Evolutionary conservation across 169 alveolate species (phyloP).

Genomic region (Plasmodium falciparum): DNA sequence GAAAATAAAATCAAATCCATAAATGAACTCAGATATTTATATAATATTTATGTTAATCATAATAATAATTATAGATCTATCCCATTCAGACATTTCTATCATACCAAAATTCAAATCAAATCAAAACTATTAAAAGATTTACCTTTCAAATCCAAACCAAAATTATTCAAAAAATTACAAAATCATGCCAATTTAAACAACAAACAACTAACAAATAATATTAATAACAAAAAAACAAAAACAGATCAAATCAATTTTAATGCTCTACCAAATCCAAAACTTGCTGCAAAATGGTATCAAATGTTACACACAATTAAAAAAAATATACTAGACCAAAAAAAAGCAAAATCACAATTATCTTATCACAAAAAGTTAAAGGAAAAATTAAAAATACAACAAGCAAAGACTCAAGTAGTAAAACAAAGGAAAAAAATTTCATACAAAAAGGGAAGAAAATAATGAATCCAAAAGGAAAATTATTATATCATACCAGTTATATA

Average conservation of each 20-base stretch:
- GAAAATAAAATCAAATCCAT: conserved; percentile 90
- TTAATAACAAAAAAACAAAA: conserved; percentile 78
- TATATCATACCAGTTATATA: too few species aligned
- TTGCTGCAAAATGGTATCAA: conserved; percentile 75
- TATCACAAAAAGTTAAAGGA: conserved; percentile 52
- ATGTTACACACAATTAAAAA: conserved; percentile 73
- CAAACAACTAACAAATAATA: conserved; percentile 26
- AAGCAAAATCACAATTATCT: conserved; percentile 31
- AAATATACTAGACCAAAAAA: conserved; percentile 33
- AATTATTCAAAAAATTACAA: conserved; percentile 59
- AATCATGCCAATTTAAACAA: neutral
- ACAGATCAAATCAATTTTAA: conserved; percentile 79
- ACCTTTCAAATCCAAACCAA: conserved; percentile 92
- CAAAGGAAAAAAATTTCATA: conserved; percentile 32
- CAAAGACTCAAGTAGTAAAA: conserved; percentile 20
- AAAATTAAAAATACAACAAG: conserved; percentile 16
- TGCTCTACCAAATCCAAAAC: conserved; percentile 85
- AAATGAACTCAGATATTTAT: conserved; percentile 90
- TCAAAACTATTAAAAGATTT: conserved; percentile 88
- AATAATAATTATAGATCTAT: conserved; percentile 88
- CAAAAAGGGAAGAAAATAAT: conserved; percentile 13
- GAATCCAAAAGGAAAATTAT: too few species aligned
- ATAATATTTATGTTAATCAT: conserved; percentile 82
- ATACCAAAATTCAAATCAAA: conserved; percentile 89
- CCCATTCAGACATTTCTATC: conserved; percentile 78